A percentile compares a stretch with the other conserved stretches of the same genome.
Evolutionary conservation across 2,329 filamentous ascomycete species (phyloP).

Genomic region (Bimuria novae-zelandiae): DNA sequence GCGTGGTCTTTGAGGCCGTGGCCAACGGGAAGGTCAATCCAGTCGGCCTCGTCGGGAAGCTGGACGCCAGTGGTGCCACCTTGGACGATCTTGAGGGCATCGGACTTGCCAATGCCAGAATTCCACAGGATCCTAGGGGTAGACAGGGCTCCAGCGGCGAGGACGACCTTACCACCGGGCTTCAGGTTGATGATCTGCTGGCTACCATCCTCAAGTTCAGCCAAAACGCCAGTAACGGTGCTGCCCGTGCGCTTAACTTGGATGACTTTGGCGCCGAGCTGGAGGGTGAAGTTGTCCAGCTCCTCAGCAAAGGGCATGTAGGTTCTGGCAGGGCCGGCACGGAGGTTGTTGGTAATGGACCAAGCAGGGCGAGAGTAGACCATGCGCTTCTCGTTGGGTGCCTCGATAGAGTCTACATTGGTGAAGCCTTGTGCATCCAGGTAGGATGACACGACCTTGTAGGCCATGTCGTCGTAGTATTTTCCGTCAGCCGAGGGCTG

Average conservation of each 20-base stretch:
- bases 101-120: constrained; percentile 66
- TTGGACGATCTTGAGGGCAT: constrained; percentile 49
- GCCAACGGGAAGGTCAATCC: constrained; percentile 55
- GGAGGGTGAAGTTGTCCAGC: constrained; percentile 65
- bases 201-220: constrained; percentile 60
- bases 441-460: constrained; percentile 62
- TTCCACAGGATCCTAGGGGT: constrained; percentile 14
- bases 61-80: constrained; percentile 42
- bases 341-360: constrained; percentile 67
- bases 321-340: constrained; percentile 69
- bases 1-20: constrained; percentile 55
- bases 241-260: constrained; percentile 60
- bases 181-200: constrained; percentile 67
- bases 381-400: constrained; percentile 65
- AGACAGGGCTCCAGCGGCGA: constrained; percentile 64
- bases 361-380: constrained; percentile 63
- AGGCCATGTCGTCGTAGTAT: constrained; percentile 66
- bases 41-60: constrained; percentile 47
- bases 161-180: constrained; percentile 32
- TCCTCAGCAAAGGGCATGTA: constrained; percentile 65
- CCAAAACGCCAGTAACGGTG: constrained; percentile 65
- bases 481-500: constrained; percentile 66
- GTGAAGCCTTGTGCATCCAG: constrained; percentile 64
- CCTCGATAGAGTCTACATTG: constrained; percentile 61
- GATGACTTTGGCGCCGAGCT: constrained; percentile 2